Conservation (phyloP, 1,284 basidiomycete genomes). For the Vanrija sp. region DNA sequence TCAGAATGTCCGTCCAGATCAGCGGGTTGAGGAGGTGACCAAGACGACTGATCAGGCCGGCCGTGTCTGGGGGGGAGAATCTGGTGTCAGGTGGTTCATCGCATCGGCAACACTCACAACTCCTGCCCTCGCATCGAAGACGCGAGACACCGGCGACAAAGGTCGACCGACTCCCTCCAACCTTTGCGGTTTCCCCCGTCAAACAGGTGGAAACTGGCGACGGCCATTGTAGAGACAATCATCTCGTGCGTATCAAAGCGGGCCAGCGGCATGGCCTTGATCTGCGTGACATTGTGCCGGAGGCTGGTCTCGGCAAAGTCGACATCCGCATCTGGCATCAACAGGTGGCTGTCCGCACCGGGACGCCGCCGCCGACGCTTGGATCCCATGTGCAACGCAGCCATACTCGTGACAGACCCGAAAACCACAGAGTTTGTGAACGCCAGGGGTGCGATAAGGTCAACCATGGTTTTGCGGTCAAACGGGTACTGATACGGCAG, state of each 20-base stretch:
- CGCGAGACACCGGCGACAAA: conserved; percentile 18
- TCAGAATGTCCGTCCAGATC: conserved; percentile 79
- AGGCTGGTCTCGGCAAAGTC: conserved; percentile 12
- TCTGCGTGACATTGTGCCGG: conserved; percentile 12
- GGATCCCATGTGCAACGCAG: conserved; percentile 26
- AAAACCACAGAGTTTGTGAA: conserved; percentile 20
- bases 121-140: conserved; percentile 8
- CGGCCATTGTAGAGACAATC: conserved; percentile 23
- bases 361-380: conserved; percentile 7
- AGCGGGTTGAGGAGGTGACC: conserved; percentile 62
- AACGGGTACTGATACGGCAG: conserved; percentile 29
- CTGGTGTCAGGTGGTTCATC: background rate
- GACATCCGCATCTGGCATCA: background rate
- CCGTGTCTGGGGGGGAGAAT: conserved; percentile 3
- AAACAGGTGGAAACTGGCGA: conserved; percentile 28
- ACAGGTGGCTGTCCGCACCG: background rate
- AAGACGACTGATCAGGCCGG: conserved; percentile 1
- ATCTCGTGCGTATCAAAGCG: conserved; percentile 22
- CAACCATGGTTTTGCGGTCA: conserved; percentile 14
- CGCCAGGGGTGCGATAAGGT: conserved; percentile 24
- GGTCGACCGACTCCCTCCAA: conserved; percentile 17
- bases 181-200: conserved; percentile 23
- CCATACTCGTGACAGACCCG: conserved; percentile 18
- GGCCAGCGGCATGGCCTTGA: conserved; percentile 15
- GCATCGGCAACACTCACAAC: background rate